These are phyloP conservation scores for Brassica napus DNA, from an alignment of 345 rosid species.

Conservation along the genomic window DNA sequence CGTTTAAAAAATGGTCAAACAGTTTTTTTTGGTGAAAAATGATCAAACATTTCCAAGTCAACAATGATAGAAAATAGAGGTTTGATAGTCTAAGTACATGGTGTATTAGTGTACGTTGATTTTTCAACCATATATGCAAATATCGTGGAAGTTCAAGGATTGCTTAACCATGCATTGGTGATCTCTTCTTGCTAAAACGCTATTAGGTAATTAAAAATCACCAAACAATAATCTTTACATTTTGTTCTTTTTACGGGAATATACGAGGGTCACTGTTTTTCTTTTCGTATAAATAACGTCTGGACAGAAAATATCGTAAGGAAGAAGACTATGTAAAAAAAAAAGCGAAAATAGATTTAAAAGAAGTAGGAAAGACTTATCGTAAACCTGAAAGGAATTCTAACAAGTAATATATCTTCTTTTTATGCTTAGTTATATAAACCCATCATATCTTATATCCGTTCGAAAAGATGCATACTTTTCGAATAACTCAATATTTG, in stretches of 20 bases:
- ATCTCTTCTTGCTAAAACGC: not conserved
- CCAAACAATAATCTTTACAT: not conserved
- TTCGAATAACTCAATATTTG: not conserved
- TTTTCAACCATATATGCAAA: not conserved
- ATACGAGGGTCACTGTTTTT: constrained; percentile 24
- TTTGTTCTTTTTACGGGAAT: not conserved
- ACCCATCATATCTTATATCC: constrained; percentile 2
- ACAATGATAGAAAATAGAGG: not conserved
- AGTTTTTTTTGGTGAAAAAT: not conserved
- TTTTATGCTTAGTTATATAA: constrained; percentile 11
- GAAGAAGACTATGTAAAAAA: not conserved
- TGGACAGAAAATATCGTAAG: not conserved
- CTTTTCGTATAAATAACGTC: constrained; percentile 17
- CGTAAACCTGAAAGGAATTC: constrained; percentile 38
- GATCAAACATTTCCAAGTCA: not conserved
- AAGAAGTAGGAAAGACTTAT: constrained; percentile 32
- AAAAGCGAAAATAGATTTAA: constrained; percentile 10
- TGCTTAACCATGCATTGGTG: not conserved
- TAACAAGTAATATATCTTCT: constrained; percentile 32
- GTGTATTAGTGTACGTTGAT: not conserved
- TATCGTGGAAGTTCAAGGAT: not conserved
- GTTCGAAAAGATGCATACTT: not conserved
- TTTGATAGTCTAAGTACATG: not conserved
- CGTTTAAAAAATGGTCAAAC: not conserved
- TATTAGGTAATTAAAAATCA: not conserved